Conservation (phyloP, 352 stramenopile genomes). For the Phytophthora gonapodyides region DNA sequence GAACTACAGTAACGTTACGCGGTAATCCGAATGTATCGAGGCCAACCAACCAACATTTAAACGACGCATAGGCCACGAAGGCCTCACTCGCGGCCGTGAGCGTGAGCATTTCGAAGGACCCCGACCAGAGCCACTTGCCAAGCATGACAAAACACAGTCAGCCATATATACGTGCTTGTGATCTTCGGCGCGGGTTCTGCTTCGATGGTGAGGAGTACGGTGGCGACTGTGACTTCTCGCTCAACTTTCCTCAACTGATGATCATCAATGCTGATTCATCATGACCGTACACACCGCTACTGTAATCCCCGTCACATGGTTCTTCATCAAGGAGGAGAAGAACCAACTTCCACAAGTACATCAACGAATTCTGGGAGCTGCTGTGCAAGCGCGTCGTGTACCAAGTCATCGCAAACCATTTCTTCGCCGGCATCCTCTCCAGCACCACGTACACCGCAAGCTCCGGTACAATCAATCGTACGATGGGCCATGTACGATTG, state of each 20-base stretch:
- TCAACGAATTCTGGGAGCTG: constrained; percentile 18
- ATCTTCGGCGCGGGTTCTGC: constrained; percentile 21
- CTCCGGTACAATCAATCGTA: constrained; percentile 14
- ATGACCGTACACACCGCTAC: constrained; percentile 12
- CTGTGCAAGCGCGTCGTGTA: constrained; percentile 20
- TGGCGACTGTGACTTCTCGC: constrained; percentile 16
- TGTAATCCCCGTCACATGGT: constrained; percentile 17
- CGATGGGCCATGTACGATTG: no score
- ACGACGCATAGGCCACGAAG: no score
- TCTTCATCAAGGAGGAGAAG: constrained; percentile 23
- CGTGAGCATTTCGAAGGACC: constrained; percentile 8
- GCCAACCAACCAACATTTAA: no score
- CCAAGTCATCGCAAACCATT: constrained; percentile 24
- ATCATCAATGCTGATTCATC: no score
- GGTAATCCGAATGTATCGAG: no score
- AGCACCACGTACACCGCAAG: constrained; percentile 21
- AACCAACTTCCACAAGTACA: constrained; percentile 21
- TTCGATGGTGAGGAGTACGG: constrained; percentile 20
- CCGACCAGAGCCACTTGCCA: constrained; percentile 12
- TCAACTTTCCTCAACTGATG: constrained; percentile 23
- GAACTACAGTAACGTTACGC: no score
- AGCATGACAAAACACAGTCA: constrained; percentile 19
- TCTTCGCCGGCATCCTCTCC: constrained; percentile 24
- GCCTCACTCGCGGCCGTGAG: constrained; percentile 18
- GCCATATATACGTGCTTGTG: constrained; percentile 21